These are phyloP conservation scores for Amylocystis lapponica DNA, from an alignment of 768 basidiomycete genomes.

Conservation along the genomic window DNA sequence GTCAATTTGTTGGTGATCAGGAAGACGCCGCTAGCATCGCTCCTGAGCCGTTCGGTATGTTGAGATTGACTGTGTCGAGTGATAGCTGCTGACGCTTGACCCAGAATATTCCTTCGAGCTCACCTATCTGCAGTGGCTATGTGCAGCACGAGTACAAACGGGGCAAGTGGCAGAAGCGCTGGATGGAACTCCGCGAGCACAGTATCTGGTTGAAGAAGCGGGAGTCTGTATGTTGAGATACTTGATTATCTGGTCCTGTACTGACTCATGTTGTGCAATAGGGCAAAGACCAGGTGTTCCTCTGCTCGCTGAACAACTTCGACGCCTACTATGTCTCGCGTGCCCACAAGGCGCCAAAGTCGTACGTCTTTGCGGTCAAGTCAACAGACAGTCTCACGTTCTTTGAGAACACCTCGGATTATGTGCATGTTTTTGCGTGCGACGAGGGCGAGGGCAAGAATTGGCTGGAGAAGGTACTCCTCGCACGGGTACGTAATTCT, in stretches of 20 bases:
- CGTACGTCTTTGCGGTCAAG: slow-evolving; percentile 82
- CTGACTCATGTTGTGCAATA: slow-evolving; percentile 26
- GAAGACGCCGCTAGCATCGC: slow-evolving; percentile 56
- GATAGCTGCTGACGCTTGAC: slow-evolving; percentile 25
- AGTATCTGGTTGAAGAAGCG: slow-evolving; percentile 85
- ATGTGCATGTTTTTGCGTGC: slow-evolving; percentile 81
- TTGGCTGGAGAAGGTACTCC: slow-evolving; percentile 77
- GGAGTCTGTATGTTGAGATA: slow-evolving; percentile 63
- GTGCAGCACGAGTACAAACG: slow-evolving; percentile 88
- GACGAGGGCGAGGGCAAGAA: slow-evolving; percentile 63
- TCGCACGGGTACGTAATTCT: slow-evolving; percentile 82
- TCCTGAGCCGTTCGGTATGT: slow-evolving; percentile 57
- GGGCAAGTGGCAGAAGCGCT: slow-evolving; percentile 94
- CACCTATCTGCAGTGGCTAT: slow-evolving; percentile 47
- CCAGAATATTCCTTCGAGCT: slow-evolving; percentile 44
- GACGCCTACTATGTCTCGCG: slow-evolving; percentile 82
- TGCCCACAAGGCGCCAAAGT: slow-evolving; percentile 74
- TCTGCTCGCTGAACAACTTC: slow-evolving; percentile 86
- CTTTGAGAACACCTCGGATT: slow-evolving; percentile 87
- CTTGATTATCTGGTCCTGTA: background rate
- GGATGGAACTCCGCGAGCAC: slow-evolving; percentile 83
- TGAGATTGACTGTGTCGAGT: background rate
- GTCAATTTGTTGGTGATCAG: slow-evolving; percentile 79
- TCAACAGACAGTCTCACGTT: slow-evolving; percentile 80
- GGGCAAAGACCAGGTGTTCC: slow-evolving; percentile 77